Evolutionary conservation across 2,329 filamentous ascomycete species (phyloP).

Genomic region (Zymoseptoria pseudotritici): DNA sequence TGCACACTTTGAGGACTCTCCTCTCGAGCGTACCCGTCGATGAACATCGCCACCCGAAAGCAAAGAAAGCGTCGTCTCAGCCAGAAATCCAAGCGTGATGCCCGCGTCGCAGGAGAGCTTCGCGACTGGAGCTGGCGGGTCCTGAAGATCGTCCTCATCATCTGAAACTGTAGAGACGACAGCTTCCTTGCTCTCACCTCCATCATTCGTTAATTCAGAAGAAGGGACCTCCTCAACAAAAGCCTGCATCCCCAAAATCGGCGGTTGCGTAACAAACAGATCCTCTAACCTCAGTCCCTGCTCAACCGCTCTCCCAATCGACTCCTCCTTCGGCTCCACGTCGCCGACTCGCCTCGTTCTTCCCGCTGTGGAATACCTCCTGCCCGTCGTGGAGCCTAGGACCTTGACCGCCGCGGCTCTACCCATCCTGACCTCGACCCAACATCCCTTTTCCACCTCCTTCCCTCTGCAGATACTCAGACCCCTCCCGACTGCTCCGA

Average conservation of each 20-base stretch:
- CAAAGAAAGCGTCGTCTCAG: slow-evolving; percentile 19
- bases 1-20: background rate
- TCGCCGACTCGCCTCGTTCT: background rate
- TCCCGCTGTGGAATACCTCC: background rate
- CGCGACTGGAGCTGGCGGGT: slow-evolving; percentile 6
- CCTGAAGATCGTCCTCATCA: background rate
- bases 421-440: slow-evolving; percentile 19
- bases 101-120: slow-evolving; percentile 25
- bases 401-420: slow-evolving; percentile 16
- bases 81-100: slow-evolving; percentile 24
- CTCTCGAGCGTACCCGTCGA: background rate
- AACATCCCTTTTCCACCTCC: slow-evolving; percentile 11
- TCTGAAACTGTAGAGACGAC: background rate
- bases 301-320: slow-evolving; percentile 15
- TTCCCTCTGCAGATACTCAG: background rate
- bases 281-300: slow-evolving; percentile 4
- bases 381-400: background rate
- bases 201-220: background rate
- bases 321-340: slow-evolving; percentile 8
- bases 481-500: background rate
- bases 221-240: slow-evolving; percentile 9
- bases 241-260: slow-evolving; percentile 20
- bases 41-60: slow-evolving; percentile 2
- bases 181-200: background rate
- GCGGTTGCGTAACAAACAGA: slow-evolving; percentile 21